phyloP scores from a whole-genome alignment of 2,329 filamentous ascomycete species.

The Pseudogymnoascus sp. region DNA sequence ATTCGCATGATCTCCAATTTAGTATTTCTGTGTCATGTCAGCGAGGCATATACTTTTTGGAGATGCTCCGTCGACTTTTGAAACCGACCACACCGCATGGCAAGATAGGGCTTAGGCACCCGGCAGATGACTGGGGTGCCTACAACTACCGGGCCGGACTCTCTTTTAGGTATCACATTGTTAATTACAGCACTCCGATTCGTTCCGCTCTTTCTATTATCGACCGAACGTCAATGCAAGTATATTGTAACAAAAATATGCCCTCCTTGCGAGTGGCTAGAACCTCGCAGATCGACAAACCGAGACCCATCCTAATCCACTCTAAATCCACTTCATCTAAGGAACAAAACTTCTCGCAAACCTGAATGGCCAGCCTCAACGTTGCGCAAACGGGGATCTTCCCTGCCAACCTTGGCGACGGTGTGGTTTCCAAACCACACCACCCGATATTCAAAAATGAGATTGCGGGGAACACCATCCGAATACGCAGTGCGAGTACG shows the following conservation, averaged over 20 bases:
- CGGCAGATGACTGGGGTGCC: neutral
- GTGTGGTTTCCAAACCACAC: no score
- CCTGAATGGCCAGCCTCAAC: neutral
- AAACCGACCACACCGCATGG: neutral
- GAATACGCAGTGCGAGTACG: neutral
- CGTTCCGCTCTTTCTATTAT: neutral
- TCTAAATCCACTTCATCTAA: neutral
- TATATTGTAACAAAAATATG: neutral
- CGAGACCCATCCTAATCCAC: neutral
- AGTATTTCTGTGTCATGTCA: neutral
- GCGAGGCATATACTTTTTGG: neutral
- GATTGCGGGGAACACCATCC: neutral
- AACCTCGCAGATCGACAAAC: neutral
- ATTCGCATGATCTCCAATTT: neutral
- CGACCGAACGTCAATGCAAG: neutral
- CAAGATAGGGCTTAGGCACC: neutral
- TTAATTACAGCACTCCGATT: neutral
- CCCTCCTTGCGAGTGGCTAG: neutral
- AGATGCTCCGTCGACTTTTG: neutral
- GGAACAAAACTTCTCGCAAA: neutral
- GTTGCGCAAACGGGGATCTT: neutral
- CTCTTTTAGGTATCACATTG: neutral
- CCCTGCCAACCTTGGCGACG: neutral
- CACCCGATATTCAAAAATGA: neutral
- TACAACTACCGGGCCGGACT: neutral